Base-by-base conservation (phyloP, 495 filamentous ascomycete species). In the Tirmania nivea region DNA sequence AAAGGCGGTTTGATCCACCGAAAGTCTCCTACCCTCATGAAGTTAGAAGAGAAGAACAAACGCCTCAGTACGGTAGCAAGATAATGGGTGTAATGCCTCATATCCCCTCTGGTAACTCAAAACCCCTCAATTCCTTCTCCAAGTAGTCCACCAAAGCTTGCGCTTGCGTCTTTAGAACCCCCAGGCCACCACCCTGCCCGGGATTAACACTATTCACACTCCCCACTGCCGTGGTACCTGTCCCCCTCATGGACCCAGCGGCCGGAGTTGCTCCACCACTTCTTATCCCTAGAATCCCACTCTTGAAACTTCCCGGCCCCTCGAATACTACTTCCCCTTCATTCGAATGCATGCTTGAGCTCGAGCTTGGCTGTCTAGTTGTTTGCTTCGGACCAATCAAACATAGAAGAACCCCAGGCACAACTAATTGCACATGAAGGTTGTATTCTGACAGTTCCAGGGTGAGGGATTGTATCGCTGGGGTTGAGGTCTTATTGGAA, bases 101-200 rank as follows among this genome's bases (percentile, higher is more conserved):
- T 51, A 66, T 61, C 21, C 59, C 60, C 14, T 66, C 64, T 8
- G 65, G 62, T 45, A 65, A 48, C 48, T 64, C 61, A 52, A 67
- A 66, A 12, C 62, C 64, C 42, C 52, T 36, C 54, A 66, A 34
- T 53, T 66, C 64, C 52, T 54, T 59, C 55, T 65, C 62, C 52
- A 66, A 39, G 49, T 66, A 66, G 34, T 52, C 52, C 6, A 60
- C 62, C 51, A 66, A 52, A 16, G 59, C 64, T 42, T 65, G 52
- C 8, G 65, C 64, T 60, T 66, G 59, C 3, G 61, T 60, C 54
- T 65, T 66, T 54, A 66, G 34, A 16, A 66, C 60, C 1, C 64
- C 64, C 55, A 66, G 47, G 1, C 52, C 52, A 1, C 59, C 55
- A 14, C 39, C 57, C 5, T 35, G 21, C 3, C 25, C 42, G 2